Evolutionary conservation across 768 basidiomycete genomes (phyloP).

Genomic region (Fomitopsis serialis): DNA sequence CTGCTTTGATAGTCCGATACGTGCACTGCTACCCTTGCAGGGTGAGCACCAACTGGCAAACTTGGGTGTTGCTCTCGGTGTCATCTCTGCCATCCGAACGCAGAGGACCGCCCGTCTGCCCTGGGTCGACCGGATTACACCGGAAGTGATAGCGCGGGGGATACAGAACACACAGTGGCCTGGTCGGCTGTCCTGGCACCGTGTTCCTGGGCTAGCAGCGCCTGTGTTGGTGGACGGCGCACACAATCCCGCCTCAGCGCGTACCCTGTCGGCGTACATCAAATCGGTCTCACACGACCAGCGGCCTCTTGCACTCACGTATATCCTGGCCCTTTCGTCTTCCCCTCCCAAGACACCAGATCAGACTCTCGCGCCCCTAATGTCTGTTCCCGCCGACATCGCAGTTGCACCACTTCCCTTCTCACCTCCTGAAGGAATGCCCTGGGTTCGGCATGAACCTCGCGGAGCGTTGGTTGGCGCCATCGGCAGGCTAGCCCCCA

Average conservation of each 20-base stretch:
- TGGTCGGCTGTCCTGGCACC: constrained; percentile 76
- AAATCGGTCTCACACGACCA: constrained; percentile 19
- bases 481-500: constrained; percentile 38
- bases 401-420: constrained; percentile 51
- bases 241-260: constrained; percentile 81
- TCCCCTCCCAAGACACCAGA: constrained; percentile 80
- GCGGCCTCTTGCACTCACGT: constrained; percentile 46
- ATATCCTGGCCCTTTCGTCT: constrained; percentile 76
- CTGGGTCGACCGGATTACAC: constrained; percentile 40
- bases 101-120: constrained; percentile 41
- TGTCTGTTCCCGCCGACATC: constrained; percentile 34
- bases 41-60: constrained; percentile 87
- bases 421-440: constrained; percentile 84
- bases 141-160: constrained; percentile 47
- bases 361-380: constrained; percentile 65
- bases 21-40: constrained; percentile 54
- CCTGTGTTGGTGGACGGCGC: constrained; percentile 83
- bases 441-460: constrained; percentile 76
- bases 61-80: constrained; percentile 77
- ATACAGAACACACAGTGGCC: constrained; percentile 65
- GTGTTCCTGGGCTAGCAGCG: constrained; percentile 20
- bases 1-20: constrained; percentile 40
- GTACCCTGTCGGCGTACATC: constrained; percentile 63
- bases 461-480: constrained; percentile 43
- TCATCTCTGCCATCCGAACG: constrained; percentile 51